phyloP scores from a whole-genome alignment of 2,329 filamentous ascomycete genomes.

The Cephalotrichum gorgonifer region DNA sequence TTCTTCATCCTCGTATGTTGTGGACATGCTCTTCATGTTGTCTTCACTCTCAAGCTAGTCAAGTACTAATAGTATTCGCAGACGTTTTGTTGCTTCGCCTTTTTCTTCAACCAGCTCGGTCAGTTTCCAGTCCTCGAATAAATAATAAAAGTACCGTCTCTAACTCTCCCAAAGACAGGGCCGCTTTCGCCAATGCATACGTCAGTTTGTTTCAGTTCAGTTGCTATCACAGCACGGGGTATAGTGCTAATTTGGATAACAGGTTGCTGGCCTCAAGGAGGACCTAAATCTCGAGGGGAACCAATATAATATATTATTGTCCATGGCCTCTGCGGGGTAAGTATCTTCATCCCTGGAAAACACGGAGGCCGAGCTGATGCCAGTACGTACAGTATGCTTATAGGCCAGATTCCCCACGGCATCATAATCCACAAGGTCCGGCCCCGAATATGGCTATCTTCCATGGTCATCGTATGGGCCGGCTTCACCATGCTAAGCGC shows the following conservation, averaged over 20 bases:
- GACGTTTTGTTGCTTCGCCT: conserved; percentile 23
- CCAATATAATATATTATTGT: conserved; percentile 39
- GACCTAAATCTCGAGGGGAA: conserved; percentile 41
- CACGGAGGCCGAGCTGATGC: neutral
- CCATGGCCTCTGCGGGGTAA: conserved; percentile 25
- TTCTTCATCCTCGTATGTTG: neutral
- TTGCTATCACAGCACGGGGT: neutral
- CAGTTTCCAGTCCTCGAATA: neutral
- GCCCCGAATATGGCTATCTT: conserved; percentile 27
- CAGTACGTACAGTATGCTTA: conserved; percentile 22
- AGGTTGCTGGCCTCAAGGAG: conserved; percentile 34
- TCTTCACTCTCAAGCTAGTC: too few relatives aligned
- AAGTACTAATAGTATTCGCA: neutral
- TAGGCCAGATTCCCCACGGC: conserved; percentile 30
- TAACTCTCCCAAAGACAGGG: conserved; percentile 9
- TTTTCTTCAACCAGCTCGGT: conserved; percentile 27
- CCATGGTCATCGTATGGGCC: conserved; percentile 23
- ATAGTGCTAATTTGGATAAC: fast-evolving
- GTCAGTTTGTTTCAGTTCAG: conserved; percentile 5
- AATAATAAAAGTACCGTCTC: neutral
- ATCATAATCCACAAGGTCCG: conserved; percentile 26
- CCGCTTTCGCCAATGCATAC: conserved; percentile 28
- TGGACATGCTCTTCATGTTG: neutral
- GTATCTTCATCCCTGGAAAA: neutral
- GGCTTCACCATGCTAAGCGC: conserved; percentile 35